Percentiles rank a stretch among this genome's conserved stretches.
These are phyloP conservation scores for Coniochaeta ligniaria DNA, from an alignment of 2,329 filamentous ascomycete species.

Conservation along the genomic window DNA sequence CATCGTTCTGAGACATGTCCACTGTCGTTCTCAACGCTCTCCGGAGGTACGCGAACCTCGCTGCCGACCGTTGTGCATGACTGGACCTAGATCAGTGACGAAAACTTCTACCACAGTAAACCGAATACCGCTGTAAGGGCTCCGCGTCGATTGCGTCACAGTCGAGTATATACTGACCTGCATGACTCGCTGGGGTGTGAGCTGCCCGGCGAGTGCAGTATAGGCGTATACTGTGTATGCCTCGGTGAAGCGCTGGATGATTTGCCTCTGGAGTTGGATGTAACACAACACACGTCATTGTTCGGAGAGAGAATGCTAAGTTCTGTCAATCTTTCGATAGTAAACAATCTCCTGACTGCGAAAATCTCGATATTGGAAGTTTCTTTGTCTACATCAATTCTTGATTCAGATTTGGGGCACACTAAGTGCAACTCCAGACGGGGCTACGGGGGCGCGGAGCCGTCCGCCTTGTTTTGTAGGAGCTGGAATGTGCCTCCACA, in stretches of 20 bases:
- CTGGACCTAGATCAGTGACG: no score
- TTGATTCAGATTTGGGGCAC: no score
- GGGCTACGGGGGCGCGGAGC: background rate
- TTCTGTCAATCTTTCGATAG: background rate
- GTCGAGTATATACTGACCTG: no score
- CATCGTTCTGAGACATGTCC: background rate
- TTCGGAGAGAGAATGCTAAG: background rate
- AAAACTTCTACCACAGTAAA: no score
- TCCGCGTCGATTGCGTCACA: no score
- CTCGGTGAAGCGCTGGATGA: background rate
- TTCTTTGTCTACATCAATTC: background rate
- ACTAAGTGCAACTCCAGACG: background rate
- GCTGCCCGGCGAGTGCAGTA: no score
- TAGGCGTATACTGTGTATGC: no score
- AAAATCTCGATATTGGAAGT: background rate
- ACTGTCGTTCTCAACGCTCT: background rate
- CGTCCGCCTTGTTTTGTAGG: background rate
- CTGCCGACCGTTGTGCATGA: background rate
- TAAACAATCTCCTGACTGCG: background rate
- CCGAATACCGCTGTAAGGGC: no score
- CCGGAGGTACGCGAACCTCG: background rate
- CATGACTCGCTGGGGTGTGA: background rate
- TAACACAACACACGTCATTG: background rate
- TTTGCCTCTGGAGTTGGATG: background rate
- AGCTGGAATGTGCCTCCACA: background rate